Conservation (phyloP, 305 asterid genomes). For the Striga hermonthica region DNA sequence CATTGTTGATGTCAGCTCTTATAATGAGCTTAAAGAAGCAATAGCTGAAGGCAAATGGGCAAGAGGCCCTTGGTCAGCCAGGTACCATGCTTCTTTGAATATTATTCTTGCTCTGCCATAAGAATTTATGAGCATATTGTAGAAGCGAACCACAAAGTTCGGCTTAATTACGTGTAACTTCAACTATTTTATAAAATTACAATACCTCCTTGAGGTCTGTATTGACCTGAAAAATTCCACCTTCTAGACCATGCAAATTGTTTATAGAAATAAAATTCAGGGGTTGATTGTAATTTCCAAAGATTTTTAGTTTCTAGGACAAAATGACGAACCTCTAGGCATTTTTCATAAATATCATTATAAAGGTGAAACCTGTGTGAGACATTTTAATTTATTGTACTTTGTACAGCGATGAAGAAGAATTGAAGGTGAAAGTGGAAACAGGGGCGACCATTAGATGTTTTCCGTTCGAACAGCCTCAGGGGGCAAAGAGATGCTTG, state of each 20-base stretch:
- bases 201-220: neutral
- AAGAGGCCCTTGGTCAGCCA: conserved; percentile 98
- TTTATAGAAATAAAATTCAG: too few relatives aligned
- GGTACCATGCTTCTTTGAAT: conserved; percentile 43
- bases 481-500: conserved; percentile 69
- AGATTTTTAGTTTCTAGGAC: too few relatives aligned
- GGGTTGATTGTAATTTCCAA: too few relatives aligned
- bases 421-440: conserved; percentile 82
- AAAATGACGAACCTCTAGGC: too few relatives aligned
- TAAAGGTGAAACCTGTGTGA: neutral
- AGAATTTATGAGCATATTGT: neutral
- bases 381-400: conserved; percentile 20
- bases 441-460: conserved; percentile 95
- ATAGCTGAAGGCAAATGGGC: conserved; percentile 95
- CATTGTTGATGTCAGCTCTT: conserved; percentile 85
- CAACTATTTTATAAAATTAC: neutral
- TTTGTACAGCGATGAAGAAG: conserved; percentile 63
- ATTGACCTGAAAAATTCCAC: too few relatives aligned
- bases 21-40: conserved; percentile 85
- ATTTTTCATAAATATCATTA: too few relatives aligned
- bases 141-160: neutral
- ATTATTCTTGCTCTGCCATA: conserved; percentile 13
- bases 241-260: too few relatives aligned
- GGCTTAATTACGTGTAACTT: neutral
- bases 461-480: conserved; percentile 87